A percentile compares a stretch with the other conserved stretches of the same genome.
These are phyloP conservation scores for Astragalus glycyphyllos DNA, from an alignment of 306 rosid species.

Conservation along the genomic window DNA sequence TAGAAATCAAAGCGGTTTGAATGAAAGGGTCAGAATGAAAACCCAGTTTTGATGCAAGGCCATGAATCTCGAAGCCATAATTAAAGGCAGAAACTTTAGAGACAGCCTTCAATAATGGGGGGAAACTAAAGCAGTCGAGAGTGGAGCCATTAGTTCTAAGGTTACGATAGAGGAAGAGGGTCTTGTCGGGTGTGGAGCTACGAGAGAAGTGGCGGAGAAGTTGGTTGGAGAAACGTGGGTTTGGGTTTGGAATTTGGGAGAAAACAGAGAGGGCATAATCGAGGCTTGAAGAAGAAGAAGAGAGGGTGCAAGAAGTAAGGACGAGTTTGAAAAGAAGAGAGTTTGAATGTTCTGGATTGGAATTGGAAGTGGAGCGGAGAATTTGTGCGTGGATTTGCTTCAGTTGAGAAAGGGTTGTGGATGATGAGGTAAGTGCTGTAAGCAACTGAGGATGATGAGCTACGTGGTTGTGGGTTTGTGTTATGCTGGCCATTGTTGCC, in stretches of 20 bases:
- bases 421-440: slow-evolving; percentile 49
- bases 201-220: slow-evolving; percentile 72
- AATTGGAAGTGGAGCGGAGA: slow-evolving; percentile 54
- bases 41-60: slow-evolving; percentile 66
- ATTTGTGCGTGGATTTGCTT: slow-evolving; percentile 78
- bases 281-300: slow-evolving; percentile 56
- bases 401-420: slow-evolving; percentile 55
- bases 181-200: slow-evolving; percentile 48
- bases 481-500: too few species aligned
- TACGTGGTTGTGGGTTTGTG: slow-evolving; percentile 34
- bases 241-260: slow-evolving; percentile 56
- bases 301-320: slow-evolving; percentile 49
- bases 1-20: slow-evolving; percentile 66
- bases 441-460: slow-evolving; percentile 44
- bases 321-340: slow-evolving; percentile 58
- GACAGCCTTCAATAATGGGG: slow-evolving; percentile 72
- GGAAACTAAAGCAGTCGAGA: slow-evolving; percentile 74
- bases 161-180: slow-evolving; percentile 62
- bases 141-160: slow-evolving; percentile 55
- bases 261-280: slow-evolving; percentile 74
- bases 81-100: slow-evolving; percentile 53
- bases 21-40: slow-evolving; percentile 74
- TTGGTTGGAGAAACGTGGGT: slow-evolving; percentile 63
- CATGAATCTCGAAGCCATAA: slow-evolving; percentile 78
- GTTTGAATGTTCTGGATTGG: slow-evolving; percentile 40